phyloP scores from a whole-genome alignment of 2,329 filamentous ascomycete species.

The Arthrobotrys iridis region DNA sequence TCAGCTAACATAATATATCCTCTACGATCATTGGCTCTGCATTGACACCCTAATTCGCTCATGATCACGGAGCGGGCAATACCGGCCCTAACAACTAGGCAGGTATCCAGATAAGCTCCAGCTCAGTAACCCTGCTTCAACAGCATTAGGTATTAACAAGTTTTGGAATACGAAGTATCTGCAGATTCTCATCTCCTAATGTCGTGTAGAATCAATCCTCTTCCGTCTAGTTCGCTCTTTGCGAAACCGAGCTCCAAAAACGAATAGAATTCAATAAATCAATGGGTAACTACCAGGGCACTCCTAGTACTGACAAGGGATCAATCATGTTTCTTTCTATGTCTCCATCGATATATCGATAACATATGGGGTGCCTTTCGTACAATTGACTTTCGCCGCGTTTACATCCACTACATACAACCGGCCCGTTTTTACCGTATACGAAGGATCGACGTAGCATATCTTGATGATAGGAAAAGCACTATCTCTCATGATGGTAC shows the following conservation, averaged over 20 bases:
- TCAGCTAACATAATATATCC: too few species aligned
- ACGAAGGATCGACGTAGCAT: neutral
- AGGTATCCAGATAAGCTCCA: neutral
- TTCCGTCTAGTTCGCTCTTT: conserved; percentile 1
- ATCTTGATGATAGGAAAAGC: neutral
- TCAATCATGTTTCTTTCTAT: neutral
- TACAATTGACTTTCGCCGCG: neutral
- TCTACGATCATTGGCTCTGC: neutral
- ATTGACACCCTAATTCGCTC: conserved; percentile 4
- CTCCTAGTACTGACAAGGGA: neutral
- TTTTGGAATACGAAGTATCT: neutral
- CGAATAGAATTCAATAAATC: neutral
- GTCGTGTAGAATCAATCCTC: neutral
- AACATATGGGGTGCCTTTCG: neutral
- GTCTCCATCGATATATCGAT: neutral
- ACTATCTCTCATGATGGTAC: neutral
- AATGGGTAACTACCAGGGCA: neutral
- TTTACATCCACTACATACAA: neutral
- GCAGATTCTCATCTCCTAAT: neutral
- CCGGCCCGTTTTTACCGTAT: conserved; percentile 11
- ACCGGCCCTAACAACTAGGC: neutral
- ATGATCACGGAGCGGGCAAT: conserved; percentile 1
- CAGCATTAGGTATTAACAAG: neutral
- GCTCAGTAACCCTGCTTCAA: neutral
- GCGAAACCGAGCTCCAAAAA: neutral